Evolutionary conservation across 495 filamentous ascomycete species (phyloP).

Genomic region (Xylaria scruposa): DNA sequence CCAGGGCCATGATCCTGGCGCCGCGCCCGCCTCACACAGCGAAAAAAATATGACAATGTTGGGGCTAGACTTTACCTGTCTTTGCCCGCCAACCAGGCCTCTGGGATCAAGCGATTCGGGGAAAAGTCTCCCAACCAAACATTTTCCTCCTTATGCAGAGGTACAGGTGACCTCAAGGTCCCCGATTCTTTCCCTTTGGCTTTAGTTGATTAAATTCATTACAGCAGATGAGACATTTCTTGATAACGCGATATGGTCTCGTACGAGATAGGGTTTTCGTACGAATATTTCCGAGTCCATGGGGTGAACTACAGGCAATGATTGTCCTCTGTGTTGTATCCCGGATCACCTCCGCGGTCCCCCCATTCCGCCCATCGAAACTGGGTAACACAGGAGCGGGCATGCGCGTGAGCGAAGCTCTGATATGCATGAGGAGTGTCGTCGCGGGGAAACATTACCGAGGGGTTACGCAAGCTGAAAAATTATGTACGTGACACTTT

Average conservation of each 20-base stretch:
- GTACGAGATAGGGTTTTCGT: too few relatives aligned
- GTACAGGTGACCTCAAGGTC: neutral
- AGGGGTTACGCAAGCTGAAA: neutral
- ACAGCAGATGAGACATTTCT: neutral
- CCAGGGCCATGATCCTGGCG: neutral
- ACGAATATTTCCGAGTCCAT: neutral
- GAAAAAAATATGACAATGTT: neutral
- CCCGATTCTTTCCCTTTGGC: neutral
- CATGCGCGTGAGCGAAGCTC: neutral
- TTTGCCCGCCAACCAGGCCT: neutral
- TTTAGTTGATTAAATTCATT: neutral
- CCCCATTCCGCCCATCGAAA: neutral
- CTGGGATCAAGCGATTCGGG: neutral
- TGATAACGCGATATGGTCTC: neutral
- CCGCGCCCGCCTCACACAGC: neutral
- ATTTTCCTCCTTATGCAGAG: neutral
- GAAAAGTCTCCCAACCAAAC: neutral
- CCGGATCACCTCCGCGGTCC: neutral
- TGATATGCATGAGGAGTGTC: neutral
- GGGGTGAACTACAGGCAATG: neutral
- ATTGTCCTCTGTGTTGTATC: neutral
- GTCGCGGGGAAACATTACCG: neutral
- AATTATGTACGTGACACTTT: neutral
- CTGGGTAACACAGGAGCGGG: neutral
- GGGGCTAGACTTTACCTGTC: neutral